Percentiles rank a stretch among this genome's conserved stretches.
Conservation (phyloP, 208 protist genomes). For the Trypanosomatidae sp. region DNA sequence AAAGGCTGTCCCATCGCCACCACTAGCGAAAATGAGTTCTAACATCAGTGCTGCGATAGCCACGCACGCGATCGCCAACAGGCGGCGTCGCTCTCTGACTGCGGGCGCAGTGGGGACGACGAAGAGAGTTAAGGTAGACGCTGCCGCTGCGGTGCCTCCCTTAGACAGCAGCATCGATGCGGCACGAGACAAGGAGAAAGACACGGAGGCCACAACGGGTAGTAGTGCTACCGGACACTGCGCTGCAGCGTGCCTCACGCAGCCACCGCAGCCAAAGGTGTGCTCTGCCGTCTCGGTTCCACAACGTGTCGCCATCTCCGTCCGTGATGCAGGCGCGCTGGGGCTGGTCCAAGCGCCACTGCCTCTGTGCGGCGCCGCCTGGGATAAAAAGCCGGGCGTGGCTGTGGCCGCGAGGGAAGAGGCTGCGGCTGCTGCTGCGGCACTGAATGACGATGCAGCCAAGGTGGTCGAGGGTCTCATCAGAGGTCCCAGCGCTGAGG, state of each 20-base stretch:
- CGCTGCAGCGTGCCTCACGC: neutral
- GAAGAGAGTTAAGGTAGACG: neutral
- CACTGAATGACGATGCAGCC: neutral
- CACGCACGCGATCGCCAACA: neutral
- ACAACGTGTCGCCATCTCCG: neutral
- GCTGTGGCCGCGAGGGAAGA: neutral
- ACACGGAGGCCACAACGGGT: neutral
- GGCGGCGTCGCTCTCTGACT: neutral
- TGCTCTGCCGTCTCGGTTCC: neutral
- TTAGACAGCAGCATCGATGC: neutral
- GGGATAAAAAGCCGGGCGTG: neutral
- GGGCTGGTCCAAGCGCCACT: constrained; percentile 1
- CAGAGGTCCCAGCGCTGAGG: neutral
- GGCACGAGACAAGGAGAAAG: neutral
- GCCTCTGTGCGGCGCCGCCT: neutral
- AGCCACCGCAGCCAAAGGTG: neutral
- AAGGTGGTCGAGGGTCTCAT: neutral
- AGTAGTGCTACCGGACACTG: neutral
- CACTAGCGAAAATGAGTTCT: neutral
- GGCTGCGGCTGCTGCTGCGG: neutral
- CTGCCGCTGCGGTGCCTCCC: neutral
- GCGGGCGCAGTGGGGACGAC: neutral
- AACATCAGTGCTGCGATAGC: neutral
- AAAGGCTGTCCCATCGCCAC: neutral
- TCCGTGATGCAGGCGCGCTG: neutral